Conservation (phyloP, 768 basidiomycete species). For the Lepiota venenata region DNA sequence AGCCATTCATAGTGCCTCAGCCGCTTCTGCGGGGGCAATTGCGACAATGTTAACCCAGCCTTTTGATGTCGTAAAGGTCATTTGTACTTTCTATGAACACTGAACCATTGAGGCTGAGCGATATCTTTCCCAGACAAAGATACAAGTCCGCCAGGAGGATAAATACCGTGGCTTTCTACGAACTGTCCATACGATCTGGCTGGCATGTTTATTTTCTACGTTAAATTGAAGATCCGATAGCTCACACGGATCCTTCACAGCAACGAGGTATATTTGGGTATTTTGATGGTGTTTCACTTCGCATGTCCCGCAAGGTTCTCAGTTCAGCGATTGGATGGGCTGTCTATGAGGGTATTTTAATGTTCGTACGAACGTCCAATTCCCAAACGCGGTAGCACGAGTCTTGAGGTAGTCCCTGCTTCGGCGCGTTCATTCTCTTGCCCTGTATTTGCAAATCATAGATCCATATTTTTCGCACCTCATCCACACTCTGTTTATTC, state of each 20-base stretch:
- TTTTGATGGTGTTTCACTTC: slow-evolving; percentile 82
- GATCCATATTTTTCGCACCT: too few relatives aligned
- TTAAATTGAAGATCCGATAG: not conserved
- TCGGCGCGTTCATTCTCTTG: too few relatives aligned
- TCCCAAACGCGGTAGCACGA: not conserved
- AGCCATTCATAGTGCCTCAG: slow-evolving; percentile 59
- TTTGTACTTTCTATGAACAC: not conserved
- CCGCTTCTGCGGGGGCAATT: slow-evolving; percentile 77
- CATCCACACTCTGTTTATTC: too few relatives aligned
- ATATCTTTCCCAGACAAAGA: slow-evolving; percentile 61
- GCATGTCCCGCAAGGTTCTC: slow-evolving; percentile 81
- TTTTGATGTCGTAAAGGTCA: slow-evolving; percentile 91
- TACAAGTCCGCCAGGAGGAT: slow-evolving; percentile 83
- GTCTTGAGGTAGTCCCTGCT: too few relatives aligned
- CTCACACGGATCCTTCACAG: slow-evolving; percentile 31
- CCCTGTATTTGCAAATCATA: too few relatives aligned
- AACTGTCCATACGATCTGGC: slow-evolving; percentile 65
- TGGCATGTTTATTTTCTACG: slow-evolving; percentile 39
- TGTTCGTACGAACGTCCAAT: slow-evolving; percentile 37
- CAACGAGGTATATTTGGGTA: slow-evolving; percentile 80
- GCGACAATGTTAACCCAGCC: slow-evolving; percentile 88
- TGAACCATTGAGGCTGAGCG: not conserved
- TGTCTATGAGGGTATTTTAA: slow-evolving; percentile 78
- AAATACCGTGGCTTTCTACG: slow-evolving; percentile 69
- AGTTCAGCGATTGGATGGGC: slow-evolving; percentile 93